Evolutionary conservation across 345 rosid species (phyloP).

Genomic region (Rhizophora apiculata): DNA sequence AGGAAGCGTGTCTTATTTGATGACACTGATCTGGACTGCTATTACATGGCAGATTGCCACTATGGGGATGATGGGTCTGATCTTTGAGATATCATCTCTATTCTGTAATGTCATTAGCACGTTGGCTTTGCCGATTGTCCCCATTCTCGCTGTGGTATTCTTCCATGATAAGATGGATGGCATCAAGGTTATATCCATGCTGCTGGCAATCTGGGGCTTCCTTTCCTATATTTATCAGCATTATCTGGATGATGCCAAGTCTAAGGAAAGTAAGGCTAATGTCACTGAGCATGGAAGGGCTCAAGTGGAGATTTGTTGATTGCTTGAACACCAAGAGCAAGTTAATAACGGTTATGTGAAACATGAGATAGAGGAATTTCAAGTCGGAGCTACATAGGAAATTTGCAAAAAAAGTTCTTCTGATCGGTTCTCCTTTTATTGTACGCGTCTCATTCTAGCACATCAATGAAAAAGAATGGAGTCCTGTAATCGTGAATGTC

Average conservation of each 20-base stretch:
- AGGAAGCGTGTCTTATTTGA: slow-evolving; percentile 39
- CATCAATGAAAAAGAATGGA: too few species aligned
- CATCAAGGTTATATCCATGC: slow-evolving; percentile 46
- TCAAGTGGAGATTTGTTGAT: slow-evolving; percentile 26
- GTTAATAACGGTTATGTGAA: background rate
- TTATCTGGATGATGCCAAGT: slow-evolving; percentile 32
- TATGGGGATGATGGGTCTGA: slow-evolving; percentile 42
- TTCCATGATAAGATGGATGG: slow-evolving; percentile 59
- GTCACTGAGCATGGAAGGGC: background rate
- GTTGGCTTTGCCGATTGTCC: slow-evolving; percentile 42
- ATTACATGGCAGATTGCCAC: slow-evolving; percentile 48
- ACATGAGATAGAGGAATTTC: background rate
- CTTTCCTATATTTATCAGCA: slow-evolving; percentile 49
- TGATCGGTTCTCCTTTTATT: too few species aligned
- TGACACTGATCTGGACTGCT: slow-evolving; percentile 52
- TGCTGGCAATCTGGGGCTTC: slow-evolving; percentile 54
- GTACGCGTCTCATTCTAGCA: too few species aligned
- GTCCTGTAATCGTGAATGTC: too few species aligned
- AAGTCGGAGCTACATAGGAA: background rate
- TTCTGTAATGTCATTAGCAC: slow-evolving; percentile 55
- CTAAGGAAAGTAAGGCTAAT: background rate
- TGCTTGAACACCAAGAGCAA: background rate
- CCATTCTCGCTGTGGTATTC: slow-evolving; percentile 47
- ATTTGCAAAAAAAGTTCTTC: too few species aligned
- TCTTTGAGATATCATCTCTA: slow-evolving; percentile 49